Conservation (phyloP, 2,329 filamentous ascomycete species). For the Fonsecaea nubica region DNA sequence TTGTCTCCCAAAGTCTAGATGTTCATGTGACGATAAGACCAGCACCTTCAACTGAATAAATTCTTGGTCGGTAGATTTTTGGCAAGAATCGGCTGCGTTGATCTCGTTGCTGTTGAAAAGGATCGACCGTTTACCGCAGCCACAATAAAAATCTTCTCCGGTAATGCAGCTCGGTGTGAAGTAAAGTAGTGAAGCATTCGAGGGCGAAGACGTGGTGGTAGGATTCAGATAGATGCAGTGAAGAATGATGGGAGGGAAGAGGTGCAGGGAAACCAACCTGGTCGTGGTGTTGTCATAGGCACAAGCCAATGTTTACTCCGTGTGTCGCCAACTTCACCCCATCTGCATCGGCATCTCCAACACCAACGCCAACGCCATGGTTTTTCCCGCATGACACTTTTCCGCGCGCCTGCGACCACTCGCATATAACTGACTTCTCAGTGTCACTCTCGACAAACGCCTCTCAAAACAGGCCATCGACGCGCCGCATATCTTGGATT, state of each 20-base stretch:
- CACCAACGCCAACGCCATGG: conserved; percentile 8
- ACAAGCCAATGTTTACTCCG: conserved; percentile 18
- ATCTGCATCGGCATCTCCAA: background rate
- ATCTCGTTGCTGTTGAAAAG: background rate
- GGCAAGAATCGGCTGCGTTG: background rate
- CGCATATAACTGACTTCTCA: background rate
- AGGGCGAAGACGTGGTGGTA: background rate
- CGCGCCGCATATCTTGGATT: conserved; percentile 11
- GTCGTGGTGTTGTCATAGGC: conserved; percentile 19
- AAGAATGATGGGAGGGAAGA: background rate
- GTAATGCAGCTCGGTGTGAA: background rate
- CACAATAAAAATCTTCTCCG: background rate
- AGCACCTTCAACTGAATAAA: background rate
- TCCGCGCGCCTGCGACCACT: background rate
- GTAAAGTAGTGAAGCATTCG: background rate
- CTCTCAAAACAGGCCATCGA: background rate
- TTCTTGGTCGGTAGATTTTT: background rate
- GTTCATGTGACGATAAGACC: conserved; percentile 25
- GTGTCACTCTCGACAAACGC: background rate
- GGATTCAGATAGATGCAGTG: background rate
- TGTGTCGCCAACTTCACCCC: conserved; percentile 5
- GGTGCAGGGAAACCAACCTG: background rate
- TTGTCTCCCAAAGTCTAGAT: conserved; percentile 2
- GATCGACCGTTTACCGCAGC: background rate
- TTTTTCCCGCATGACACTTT: conserved; percentile 10